Evolutionary conservation across 768 basidiomycete genomes (phyloP).

Genomic region (Kwoniella newhampshirensis): DNA sequence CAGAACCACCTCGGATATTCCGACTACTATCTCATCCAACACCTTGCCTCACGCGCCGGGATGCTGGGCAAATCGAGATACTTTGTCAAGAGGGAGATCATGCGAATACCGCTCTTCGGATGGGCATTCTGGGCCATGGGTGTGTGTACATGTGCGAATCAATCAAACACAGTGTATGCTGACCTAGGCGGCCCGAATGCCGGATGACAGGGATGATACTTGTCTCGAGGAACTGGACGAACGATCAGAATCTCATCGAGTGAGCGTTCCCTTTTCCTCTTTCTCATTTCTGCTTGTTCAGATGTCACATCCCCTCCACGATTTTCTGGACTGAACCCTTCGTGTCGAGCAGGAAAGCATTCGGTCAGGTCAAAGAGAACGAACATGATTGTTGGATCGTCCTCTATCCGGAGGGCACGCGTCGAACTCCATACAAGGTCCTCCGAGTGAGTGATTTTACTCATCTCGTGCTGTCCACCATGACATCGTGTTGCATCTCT

Average conservation of each 20-base stretch:
- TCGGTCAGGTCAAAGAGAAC: constrained; percentile 30
- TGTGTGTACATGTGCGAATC: too few relatives aligned
- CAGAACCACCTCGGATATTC: constrained; percentile 40
- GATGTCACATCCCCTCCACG: background rate
- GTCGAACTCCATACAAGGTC: constrained; percentile 31
- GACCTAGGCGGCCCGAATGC: too few relatives aligned
- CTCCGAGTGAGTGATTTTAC: constrained; percentile 15
- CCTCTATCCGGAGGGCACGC: constrained; percentile 41
- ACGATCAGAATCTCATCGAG: constrained; percentile 28
- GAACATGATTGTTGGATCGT: constrained; percentile 36
- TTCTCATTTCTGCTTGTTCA: background rate
- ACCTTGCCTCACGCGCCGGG: constrained; percentile 23
- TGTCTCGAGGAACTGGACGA: constrained; percentile 41
- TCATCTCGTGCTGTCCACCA: background rate
- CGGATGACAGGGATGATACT: constrained; percentile 46
- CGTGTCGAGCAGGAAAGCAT: constrained; percentile 23
- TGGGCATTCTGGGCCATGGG: constrained; percentile 37
- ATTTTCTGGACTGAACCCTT: background rate
- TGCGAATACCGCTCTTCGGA: constrained; percentile 39
- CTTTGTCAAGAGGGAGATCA: constrained; percentile 40
- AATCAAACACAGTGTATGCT: too few relatives aligned
- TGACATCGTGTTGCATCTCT: background rate
- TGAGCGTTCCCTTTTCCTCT: too few relatives aligned
- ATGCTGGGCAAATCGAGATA: constrained; percentile 40
- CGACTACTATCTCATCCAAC: constrained; percentile 38